Evolutionary conservation across 257 asterid species (phyloP).

Genomic region (Solanum medicagineum): DNA sequence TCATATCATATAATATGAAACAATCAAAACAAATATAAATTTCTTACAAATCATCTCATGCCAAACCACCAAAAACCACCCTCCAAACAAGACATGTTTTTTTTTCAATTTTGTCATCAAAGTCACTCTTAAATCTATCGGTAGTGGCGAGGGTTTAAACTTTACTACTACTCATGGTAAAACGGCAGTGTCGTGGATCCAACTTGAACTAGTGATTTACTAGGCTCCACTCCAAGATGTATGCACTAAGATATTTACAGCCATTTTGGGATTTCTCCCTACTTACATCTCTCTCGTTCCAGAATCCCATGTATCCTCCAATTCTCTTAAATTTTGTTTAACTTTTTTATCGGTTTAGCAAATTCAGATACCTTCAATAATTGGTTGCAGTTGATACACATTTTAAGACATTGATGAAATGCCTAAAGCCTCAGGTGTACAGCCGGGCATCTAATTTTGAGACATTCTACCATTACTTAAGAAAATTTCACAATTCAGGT

Average conservation of each 20-base stretch:
- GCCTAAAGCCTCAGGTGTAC: slow-evolving; percentile 4
- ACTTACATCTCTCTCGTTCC: neutral
- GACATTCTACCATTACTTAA: slow-evolving; percentile 4
- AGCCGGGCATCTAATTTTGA: neutral
- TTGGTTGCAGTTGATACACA: neutral
- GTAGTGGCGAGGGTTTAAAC: too few relatives aligned
- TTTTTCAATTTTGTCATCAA: too few relatives aligned
- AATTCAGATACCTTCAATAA: neutral
- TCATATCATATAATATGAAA: too few relatives aligned
- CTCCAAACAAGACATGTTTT: too few relatives aligned
- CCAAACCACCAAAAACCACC: too few relatives aligned
- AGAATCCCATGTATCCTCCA: slow-evolving; percentile 6
- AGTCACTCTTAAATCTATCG: too few relatives aligned
- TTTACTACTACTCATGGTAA: too few relatives aligned
- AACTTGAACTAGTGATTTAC: neutral
- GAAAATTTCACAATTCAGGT: slow-evolving; percentile 11
- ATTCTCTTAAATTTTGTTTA: too few relatives aligned
- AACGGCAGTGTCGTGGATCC: too few relatives aligned
- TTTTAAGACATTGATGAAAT: slow-evolving; percentile 3
- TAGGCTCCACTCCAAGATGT: neutral
- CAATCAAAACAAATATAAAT: too few relatives aligned
- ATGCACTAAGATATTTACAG: slow-evolving; percentile 9
- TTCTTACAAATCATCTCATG: too few relatives aligned
- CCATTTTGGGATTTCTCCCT: slow-evolving; percentile 7
- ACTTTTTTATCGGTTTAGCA: neutral